Base-by-base conservation (phyloP, 495 filamentous ascomycete genomes). In the Neohortaea acidophila region DNA sequence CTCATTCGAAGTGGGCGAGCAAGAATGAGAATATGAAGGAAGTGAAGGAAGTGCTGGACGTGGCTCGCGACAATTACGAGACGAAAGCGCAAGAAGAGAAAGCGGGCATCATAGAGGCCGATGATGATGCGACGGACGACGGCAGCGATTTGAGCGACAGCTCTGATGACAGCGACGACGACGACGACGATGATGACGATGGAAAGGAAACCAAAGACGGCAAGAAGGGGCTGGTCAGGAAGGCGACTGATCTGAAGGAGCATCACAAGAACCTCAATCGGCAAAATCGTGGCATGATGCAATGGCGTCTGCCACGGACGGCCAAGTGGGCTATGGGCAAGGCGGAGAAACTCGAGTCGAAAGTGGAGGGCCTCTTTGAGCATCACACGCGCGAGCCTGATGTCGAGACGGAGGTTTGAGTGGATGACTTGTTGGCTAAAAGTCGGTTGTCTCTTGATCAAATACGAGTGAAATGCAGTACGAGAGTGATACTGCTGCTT, bases 11-110 rank as follows among this genome's bases (percentile, higher is more conserved):
- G 20, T 65, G 67, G 38, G 68, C 71, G 2, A 59, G 56, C 22
- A 65, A 62, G 31, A 67, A 67, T 36, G 33, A 39, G 3, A 62
- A 73, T 27, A 44, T 79, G 27, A 55, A 58, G 15, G 64, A 70
- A 26, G 66, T 79, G 0, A 68, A 77, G 58, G 73, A 80, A 49
- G 72, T 75, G 8, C 57, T 79, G 28, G 68, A 74, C 28, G 68
- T 65, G 2, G 66, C 69, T n/a, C 60, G 64, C 21, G 74, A 78
- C 63, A 56, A 67, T 57, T 57, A 56, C 23, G 59, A 62, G 6
- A 21, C 22, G 33, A 22, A 23, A 8, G 55, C 57, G 17, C 49
- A 55, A 8, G 59, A 17, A 52, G 59, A 38, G 49, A 51, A 12
- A 42, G 51, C 8, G 29, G 44, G 37, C n/a, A 29, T 43, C 33